Evolutionary conservation across 345 rosid genomes (phyloP).

Genomic region (Bretschneidera sinensis): DNA sequence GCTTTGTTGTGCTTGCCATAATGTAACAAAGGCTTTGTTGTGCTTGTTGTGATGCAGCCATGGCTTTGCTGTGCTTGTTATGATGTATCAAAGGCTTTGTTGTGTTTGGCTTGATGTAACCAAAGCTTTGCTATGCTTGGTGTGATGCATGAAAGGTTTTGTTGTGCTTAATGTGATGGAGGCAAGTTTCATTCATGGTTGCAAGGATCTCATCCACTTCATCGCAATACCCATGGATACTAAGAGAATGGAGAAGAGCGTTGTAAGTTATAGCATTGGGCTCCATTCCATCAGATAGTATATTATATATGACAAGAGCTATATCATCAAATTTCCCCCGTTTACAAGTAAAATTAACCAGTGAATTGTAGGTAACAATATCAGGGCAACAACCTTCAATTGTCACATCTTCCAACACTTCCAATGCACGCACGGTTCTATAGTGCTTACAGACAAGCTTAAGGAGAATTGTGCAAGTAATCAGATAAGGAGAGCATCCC

Average conservation of each 20-base stretch:
- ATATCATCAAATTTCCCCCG: constrained; percentile 53
- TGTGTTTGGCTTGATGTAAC: no score
- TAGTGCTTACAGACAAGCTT: constrained; percentile 73
- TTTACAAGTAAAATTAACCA: constrained; percentile 58
- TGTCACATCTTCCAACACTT: constrained; percentile 75
- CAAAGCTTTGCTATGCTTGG: no score
- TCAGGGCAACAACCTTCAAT: constrained; percentile 77
- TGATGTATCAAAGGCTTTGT: no score
- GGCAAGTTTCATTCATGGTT: constrained; percentile 52
- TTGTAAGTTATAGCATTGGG: constrained; percentile 67
- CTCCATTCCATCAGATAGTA: constrained; percentile 56
- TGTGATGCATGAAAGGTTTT: no score
- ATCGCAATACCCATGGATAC: constrained; percentile 59
- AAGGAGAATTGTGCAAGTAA: constrained; percentile 60
- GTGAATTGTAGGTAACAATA: constrained; percentile 64
- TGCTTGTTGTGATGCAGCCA: no score
- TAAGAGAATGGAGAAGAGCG: constrained; percentile 68
- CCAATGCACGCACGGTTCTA: constrained; percentile 61
- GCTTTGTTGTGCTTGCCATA: no score
- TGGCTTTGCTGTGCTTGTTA: no score
- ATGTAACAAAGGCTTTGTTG: no score
- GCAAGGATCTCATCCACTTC: constrained; percentile 61
- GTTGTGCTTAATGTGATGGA: no score
- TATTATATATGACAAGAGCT: constrained; percentile 44
- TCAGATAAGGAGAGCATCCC: constrained; percentile 72